Evolutionary conservation across 2,329 filamentous ascomycete genomes (phyloP).

Genomic region (Thermomyces lanuginosus): DNA sequence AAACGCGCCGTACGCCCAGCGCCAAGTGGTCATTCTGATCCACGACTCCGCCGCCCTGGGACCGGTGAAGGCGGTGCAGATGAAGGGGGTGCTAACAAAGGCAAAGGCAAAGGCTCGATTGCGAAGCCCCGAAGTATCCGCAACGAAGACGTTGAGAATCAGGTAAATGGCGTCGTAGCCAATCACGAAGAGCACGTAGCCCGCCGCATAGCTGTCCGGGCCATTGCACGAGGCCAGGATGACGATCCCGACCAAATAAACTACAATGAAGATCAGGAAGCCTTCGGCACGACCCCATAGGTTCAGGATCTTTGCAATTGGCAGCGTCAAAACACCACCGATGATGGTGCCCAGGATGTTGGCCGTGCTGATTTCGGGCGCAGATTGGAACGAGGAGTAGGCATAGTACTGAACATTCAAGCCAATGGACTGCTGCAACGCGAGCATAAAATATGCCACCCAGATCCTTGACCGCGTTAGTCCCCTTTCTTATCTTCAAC

Average conservation of each 20-base stretch:
- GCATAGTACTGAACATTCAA: slow-evolving; percentile 32
- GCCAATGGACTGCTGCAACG: slow-evolving; percentile 27
- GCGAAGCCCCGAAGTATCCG: slow-evolving; percentile 44
- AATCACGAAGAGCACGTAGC: slow-evolving; percentile 45
- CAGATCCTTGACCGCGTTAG: slow-evolving; percentile 25
- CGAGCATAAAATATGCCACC: slow-evolving; percentile 30
- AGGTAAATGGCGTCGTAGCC: slow-evolving; percentile 41
- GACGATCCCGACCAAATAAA: slow-evolving; percentile 36
- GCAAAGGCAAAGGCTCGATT: slow-evolving; percentile 47
- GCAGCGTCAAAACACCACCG: slow-evolving; percentile 43
- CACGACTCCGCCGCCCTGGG: slow-evolving; percentile 37
- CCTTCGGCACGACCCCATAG: slow-evolving; percentile 47
- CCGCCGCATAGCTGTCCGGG: slow-evolving; percentile 46
- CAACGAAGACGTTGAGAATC: slow-evolving; percentile 43
- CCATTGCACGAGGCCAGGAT: slow-evolving; percentile 47
- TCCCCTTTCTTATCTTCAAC: neutral
- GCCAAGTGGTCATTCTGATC: slow-evolving; percentile 36
- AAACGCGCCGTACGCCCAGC: slow-evolving; percentile 48
- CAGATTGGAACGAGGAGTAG: slow-evolving; percentile 36
- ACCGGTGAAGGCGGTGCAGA: slow-evolving; percentile 42
- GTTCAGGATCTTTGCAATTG: slow-evolving; percentile 46
- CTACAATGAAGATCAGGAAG: slow-evolving; percentile 33
- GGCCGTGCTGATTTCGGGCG: slow-evolving; percentile 35
- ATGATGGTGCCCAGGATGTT: slow-evolving; percentile 40
- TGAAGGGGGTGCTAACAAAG: slow-evolving; percentile 44